Percentiles rank a stretch among this genome's conserved stretches.
phyloP scores from a whole-genome alignment of 83 land plant species.

The Thuja plicata region DNA sequence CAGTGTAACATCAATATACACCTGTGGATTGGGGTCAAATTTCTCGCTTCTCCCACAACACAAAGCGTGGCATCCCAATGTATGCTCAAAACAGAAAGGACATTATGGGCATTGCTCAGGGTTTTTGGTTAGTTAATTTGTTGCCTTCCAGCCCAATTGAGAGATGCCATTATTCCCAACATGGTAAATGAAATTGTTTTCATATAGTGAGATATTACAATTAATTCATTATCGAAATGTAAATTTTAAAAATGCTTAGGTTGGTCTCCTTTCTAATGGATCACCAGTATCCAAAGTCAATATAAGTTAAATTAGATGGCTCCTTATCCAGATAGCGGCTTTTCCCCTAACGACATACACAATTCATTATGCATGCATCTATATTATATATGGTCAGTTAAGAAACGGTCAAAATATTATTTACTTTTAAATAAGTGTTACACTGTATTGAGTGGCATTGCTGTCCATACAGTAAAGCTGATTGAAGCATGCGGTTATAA shows the following conservation, averaged over 20 bases:
- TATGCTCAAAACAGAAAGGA: not conserved
- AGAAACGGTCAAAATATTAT: too few relatives aligned
- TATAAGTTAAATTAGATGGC: not conserved
- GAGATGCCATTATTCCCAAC: not conserved
- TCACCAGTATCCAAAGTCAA: not conserved
- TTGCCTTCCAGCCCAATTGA: not conserved
- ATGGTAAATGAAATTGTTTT: not conserved
- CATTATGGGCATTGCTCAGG: not conserved
- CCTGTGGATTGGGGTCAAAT: not conserved
- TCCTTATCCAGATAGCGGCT: not conserved
- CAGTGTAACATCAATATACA: not conserved
- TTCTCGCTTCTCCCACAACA: not conserved
- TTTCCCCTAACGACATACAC: too few relatives aligned
- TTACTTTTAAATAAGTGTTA: too few relatives aligned
- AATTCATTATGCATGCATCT: too few relatives aligned
- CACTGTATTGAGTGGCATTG: too few relatives aligned
- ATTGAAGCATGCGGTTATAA: too few relatives aligned
- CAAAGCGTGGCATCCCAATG: too few relatives aligned
- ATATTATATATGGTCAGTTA: too few relatives aligned
- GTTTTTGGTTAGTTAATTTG: not conserved
- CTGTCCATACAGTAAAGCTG: too few relatives aligned
- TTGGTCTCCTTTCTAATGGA: not conserved
- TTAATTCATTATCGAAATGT: not conserved
- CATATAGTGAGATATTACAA: not conserved
- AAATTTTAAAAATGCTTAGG: not conserved